phyloP scores from a whole-genome alignment of 2,329 filamentous ascomycete genomes.

The Drechslera avenae region DNA sequence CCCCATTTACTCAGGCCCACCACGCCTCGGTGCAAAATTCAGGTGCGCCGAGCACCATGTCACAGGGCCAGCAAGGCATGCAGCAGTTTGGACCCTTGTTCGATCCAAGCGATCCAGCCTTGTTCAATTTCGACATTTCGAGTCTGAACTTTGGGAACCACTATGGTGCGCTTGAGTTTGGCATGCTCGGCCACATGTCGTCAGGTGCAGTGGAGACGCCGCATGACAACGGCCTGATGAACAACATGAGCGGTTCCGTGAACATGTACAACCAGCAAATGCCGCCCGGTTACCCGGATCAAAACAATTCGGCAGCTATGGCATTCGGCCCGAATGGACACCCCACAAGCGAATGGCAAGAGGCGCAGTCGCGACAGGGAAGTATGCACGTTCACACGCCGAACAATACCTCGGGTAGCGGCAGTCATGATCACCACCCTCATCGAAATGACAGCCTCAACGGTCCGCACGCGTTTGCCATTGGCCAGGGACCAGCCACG shows the following conservation, averaged over 20 bases:
- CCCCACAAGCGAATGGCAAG: constrained; percentile 45
- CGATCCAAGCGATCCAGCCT: constrained; percentile 86
- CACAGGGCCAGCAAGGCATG: constrained; percentile 46
- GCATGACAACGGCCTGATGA: constrained; percentile 59
- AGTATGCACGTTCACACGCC: constrained; percentile 52
- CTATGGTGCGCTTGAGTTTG: constrained; percentile 93
- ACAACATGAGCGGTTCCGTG: constrained; percentile 39
- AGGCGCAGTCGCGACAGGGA: constrained; percentile 49
- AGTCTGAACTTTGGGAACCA: constrained; percentile 95
- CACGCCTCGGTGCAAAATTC: constrained; percentile 54
- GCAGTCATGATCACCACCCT: constrained; percentile 34
- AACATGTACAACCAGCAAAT: constrained; percentile 51
- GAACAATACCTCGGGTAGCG: constrained; percentile 49
- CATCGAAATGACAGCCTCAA: constrained; percentile 43
- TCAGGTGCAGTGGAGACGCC: constrained; percentile 84
- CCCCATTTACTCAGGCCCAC: constrained; percentile 68
- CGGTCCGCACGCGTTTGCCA: constrained; percentile 64
- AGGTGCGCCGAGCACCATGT: constrained; percentile 49
- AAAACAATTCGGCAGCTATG: constrained; percentile 35
- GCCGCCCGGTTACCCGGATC: constrained; percentile 31
- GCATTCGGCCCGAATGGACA: constrained; percentile 36
- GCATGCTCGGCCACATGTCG: constrained; percentile 95
- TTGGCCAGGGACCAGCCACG: constrained; percentile 62
- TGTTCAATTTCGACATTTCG: constrained; percentile 96
- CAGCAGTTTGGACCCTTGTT: constrained; percentile 68